Conservation (phyloP, 2,329 filamentous ascomycete genomes). For the Arthrobotrys iridis region DNA sequence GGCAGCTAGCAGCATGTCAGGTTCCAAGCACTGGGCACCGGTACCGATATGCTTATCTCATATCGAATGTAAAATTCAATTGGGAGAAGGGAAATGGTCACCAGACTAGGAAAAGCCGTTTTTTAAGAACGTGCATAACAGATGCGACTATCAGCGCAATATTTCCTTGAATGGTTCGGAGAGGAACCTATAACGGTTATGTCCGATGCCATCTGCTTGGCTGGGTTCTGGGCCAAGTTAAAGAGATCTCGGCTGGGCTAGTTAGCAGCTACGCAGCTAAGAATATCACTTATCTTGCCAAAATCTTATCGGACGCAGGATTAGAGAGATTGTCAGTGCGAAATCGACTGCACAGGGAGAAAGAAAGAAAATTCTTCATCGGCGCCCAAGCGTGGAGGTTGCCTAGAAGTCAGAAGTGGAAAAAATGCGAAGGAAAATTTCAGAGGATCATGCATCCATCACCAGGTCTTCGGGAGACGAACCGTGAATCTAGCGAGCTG, state of each 20-base stretch:
- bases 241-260: neutral
- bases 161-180: neutral
- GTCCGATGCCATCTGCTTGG: neutral
- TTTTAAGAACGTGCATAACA: neutral
- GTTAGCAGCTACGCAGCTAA: neutral
- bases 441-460: no score
- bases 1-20: no score
- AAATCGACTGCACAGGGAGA: neutral
- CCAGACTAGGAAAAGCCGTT: neutral
- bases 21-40: no score
- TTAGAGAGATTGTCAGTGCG: neutral
- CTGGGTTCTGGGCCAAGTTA: no score
- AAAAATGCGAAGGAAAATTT: neutral
- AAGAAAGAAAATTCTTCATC: slow-evolving; percentile 6
- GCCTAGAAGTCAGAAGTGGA: neutral
- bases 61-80: no score
- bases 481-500: neutral
- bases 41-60: slow-evolving; percentile 16
- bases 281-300: neutral
- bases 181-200: neutral
- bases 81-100: neutral
- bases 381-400: slow-evolving; percentile 10
- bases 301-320: neutral
- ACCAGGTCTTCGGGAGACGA: neutral
- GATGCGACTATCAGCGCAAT: slow-evolving; percentile 24